Evolutionary conservation across 106 monocot species (phyloP).

Genomic region (Platanthera zijinensis): DNA sequence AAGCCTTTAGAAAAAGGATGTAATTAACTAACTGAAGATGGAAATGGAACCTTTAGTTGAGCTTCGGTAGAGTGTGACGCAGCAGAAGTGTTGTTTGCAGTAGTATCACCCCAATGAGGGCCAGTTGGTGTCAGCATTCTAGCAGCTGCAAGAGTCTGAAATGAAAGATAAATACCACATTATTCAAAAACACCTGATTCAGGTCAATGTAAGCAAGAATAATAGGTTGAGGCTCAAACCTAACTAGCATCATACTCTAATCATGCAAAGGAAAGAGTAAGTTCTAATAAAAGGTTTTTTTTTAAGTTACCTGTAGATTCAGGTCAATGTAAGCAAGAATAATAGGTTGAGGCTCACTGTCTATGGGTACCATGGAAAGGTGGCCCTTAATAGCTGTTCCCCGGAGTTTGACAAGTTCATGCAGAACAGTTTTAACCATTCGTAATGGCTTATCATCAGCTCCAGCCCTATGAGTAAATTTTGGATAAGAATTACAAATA

Average conservation of each 20-base stretch:
- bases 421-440: slow-evolving; percentile 99
- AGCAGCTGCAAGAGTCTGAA: slow-evolving; percentile 90
- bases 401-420: slow-evolving; percentile 97
- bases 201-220: too few species aligned
- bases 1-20: neutral
- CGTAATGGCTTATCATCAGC: slow-evolving; percentile 96
- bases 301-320: slow-evolving; percentile 74
- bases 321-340: slow-evolving; percentile 98
- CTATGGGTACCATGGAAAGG: slow-evolving; percentile 98
- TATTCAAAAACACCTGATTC: neutral
- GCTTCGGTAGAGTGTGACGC: slow-evolving; percentile 87
- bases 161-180: slow-evolving; percentile 1
- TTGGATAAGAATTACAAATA: neutral
- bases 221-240: too few species aligned
- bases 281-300: neutral
- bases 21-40: neutral
- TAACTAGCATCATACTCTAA: too few species aligned
- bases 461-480: slow-evolving; percentile 61
- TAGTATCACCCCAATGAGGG: slow-evolving; percentile 88
- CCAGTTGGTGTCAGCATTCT: slow-evolving; percentile 96
- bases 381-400: slow-evolving; percentile 98
- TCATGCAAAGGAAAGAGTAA: too few species aligned
- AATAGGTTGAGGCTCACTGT: slow-evolving; percentile 91
- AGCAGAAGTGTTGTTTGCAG: slow-evolving; percentile 57
- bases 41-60: slow-evolving; percentile 69